Evolutionary conservation across 2,329 filamentous ascomycete species (phyloP), one percentile per base, ranked within the genome.

Genomic region (Pyrenophora tritici-repentis): DNA sequence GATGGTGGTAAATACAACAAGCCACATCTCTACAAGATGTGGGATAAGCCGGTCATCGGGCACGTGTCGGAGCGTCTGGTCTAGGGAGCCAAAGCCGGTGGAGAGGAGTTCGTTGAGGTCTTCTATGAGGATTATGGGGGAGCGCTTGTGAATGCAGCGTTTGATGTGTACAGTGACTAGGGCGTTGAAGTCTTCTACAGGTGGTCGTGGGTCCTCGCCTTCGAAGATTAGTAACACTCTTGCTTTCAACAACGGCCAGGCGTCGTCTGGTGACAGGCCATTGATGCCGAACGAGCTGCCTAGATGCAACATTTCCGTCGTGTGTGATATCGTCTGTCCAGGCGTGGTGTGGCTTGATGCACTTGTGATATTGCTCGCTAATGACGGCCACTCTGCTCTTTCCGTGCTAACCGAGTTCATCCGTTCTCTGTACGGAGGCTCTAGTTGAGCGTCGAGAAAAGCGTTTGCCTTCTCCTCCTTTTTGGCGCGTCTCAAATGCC

Each of bases 11-110:
- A 97, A 97, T 0, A 94, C 92, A 39, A 94, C 86, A 52, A 95
- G 84, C 94, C 94, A 99, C 68, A 97, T 86, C 69, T 96, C 91
- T 2, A 97, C 93, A 1, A 99, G 80, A 48, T 91, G 86, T 0
- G 91, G 90, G 17, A 97, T 91, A n/a, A 97, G 83, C 29, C 88
- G 84, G 54, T 96, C 92, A 66, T 97, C 93, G 0, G 90, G 82
- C 0, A 91, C 86, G 38, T 85, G 84, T 42, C 87, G 84, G 14
- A 97, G 78, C 0, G 90, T 92, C 59, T 92, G 89, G 61, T 96
- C 93, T 2, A 99, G 80, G 2, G 89, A 91, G 24, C 83, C 81
- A 67, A 97, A 99, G 1, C 94, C 94, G 0, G 89, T 88, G n/a
- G 81, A 76, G 2, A 94, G 77, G 3, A 94, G 79, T 60, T 93